Base-by-base conservation (phyloP, 129 eudicot species). In the Cynara cardunculus region DNA sequence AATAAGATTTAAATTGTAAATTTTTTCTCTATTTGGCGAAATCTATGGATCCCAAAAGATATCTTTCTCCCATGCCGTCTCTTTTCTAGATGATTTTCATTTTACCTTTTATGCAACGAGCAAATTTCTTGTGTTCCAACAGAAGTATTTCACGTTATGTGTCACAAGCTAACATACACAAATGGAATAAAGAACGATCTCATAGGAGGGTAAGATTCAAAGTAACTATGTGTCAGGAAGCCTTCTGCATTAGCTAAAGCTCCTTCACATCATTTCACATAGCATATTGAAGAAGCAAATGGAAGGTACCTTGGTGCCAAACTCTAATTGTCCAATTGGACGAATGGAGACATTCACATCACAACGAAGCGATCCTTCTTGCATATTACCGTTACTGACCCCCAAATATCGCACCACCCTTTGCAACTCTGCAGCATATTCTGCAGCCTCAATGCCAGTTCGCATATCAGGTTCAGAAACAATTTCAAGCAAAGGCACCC, bases 381-480 rank as follows among this genome's bases (percentile, higher is more conserved):
- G 97, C 97, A 92, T 92, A 81, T 95, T 95, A 39, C 99, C 99
- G 75, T 95, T 95, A 82, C 97, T 80, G 56, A 95, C 90, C 76
- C 97, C 97, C 87, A 95, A 89, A 82, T 90, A 95, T 82, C 97
- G 81, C 73, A 95, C 99, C 71, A 95, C 76, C 89, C 99, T 92
- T 87, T 92, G 99, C 84, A 95, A 30, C 83, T 95, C 99, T 25
- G 99, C 94, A 74, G 91, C 97, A 86, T 95, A 95, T 85, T 95
- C 99, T 73, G 99, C 97, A 79, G 97, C 99, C 86, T 95, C 97
- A 70, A 90, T 85, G 41, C 99, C 99, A 26, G 90, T 90, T 87
- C 97, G 84, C 97, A 95, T 90, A 84, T 95, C 99, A 61, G 99
- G 99, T 85, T 95, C 99, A 66, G 97, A 95, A 70, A 95, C 99